Conservation (phyloP, 192 early-diverging fungal genomes). For the Backusella luteola region DNA sequence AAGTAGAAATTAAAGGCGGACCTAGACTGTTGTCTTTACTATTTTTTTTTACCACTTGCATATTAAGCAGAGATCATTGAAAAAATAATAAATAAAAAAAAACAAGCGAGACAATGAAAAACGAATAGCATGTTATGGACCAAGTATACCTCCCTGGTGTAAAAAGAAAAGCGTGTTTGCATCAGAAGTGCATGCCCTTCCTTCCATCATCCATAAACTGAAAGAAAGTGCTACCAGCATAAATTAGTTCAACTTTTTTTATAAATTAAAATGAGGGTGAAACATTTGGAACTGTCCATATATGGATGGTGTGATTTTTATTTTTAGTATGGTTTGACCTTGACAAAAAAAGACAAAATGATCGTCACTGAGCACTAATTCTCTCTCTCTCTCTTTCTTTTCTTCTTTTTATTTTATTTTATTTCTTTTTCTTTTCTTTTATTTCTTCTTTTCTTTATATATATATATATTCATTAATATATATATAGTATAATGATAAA, state of each 20-base stretch:
- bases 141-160: neutral
- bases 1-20: neutral
- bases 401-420: neutral
- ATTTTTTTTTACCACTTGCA: neutral
- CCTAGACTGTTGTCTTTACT: neutral
- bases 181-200: neutral
- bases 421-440: neutral
- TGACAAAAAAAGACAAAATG: neutral
- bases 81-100: too few relatives aligned
- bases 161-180: neutral
- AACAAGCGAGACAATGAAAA: neutral
- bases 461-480: neutral
- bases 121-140: neutral
- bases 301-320: conserved; percentile 1
- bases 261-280: conserved; percentile 5
- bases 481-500: neutral
- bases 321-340: conserved; percentile 4
- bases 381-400: neutral
- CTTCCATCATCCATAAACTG: neutral
- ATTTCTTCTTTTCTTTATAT: neutral
- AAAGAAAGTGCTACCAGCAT: neutral
- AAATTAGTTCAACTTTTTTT: neutral
- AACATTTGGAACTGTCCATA: neutral
- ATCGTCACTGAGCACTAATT: neutral
- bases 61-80: too few relatives aligned